Base-by-base conservation (phyloP, 2,329 filamentous ascomycete genomes). In the Diaporthe aspalathi region DNA sequence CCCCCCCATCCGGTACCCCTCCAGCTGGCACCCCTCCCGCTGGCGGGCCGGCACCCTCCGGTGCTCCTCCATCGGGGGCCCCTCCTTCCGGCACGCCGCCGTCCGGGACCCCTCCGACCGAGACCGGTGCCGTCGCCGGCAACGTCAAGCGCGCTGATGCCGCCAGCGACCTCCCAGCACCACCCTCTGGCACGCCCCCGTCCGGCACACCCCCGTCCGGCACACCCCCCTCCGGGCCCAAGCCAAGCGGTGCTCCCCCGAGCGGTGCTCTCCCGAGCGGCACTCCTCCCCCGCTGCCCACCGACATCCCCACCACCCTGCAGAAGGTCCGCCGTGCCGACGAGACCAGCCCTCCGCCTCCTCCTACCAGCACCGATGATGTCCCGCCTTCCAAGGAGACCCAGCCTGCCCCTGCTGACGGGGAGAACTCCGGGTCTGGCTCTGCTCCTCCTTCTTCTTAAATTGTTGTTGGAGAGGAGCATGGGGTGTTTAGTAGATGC, bases 311-410 rank as follows among this genome's bases (percentile, higher is more conserved):
- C 0, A 67, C 65, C 11, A 56, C 49, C 35, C 50, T 67, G 50
- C 35, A 40, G 50, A 67, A 54, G 65, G 24, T 67, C 35, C 49
- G 50, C 35, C 49, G 50, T 27, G 65, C 24, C 22, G 65, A 54
- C 56, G 56, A 62, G 56, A 47, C 56, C 56, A 45, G 3, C 56
- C 40, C 40, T 3, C 40, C 56, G 8, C 56, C 56, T 47, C 56
- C 56, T 5, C 40, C 40, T 20, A 45, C 56, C 12, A 62, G 56
- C 40, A 62, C 56, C 38, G 56, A 62, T 8, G 22, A 16, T 7
- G 22, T 12, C 14, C 56, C 38, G 2, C 56, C 40, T 11, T 22
- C 56, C 24, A 47, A 20, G 22, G 24, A 62, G 56, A 62, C 40
- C 0, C 56, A 47, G 56, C 40, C 40, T 16, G 38, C 38, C 14